Base-by-base conservation (phyloP, 2,329 filamentous ascomycete species). In the Claviceps purpurea region DNA sequence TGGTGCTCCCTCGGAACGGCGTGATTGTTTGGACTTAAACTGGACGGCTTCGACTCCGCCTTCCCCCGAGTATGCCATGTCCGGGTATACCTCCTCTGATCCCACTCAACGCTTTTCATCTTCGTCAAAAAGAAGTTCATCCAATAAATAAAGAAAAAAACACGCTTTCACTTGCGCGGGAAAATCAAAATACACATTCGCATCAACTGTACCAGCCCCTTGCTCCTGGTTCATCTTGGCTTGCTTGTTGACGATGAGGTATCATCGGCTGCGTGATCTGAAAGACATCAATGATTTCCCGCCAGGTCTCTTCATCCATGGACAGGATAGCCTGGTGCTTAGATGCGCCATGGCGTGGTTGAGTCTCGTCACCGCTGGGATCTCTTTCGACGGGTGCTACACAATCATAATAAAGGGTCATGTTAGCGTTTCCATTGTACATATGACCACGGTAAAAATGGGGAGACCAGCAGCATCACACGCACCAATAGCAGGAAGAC, bases 251-350 rank as follows among this genome's bases (percentile, higher is more conserved):
- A 16, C 93, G 79, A 65, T 95, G 86, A n/a, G 83, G 78, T 56
- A 98, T 97, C 67, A 96, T 84, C 1, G 87, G 75, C 57, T 88
- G 75, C n/a, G 71, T 77, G 57, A 97, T 88, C 26, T 84, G 72
- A 61, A 90, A 94, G 0, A 79, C 80, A 10, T 85, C 67, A 48
- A 95, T 84, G 45, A 96, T 74, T 20, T 87, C 78, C 58, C 80
- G 73, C 91, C 91, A 98, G 0, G 79, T 87, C 1, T 79, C 75
- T 73, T 89, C 93, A 59, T 97, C 89, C 56, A 98, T 79, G 13
- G 86, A 84, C 64, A 97, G 80, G 22, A 98, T 84, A 13, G 90
- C 87, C 68, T 98, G 93, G 56, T 93, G 85, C 59, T 86, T 82
- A 54, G 81, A 73, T 18, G 79, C 72, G 42, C 79, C 77, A 54